A percentile compares a stretch with the other conserved stretches of the same genome.
These are phyloP conservation scores for Penicillium sp. DNA, from an alignment of 2,329 filamentous ascomycete species.

Conservation along the genomic window DNA sequence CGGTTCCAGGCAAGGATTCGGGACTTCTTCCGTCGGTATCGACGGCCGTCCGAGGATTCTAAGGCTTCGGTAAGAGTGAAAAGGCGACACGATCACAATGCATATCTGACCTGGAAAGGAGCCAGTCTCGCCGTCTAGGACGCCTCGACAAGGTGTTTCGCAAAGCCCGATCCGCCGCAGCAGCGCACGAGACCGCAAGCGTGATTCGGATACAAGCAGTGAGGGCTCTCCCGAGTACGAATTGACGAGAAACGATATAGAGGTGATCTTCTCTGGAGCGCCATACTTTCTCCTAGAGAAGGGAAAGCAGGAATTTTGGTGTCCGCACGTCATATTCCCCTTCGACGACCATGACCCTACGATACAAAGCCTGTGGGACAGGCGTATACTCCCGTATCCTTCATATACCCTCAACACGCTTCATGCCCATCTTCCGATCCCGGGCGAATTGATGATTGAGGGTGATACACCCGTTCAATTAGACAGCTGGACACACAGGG, in stretches of 20 bases:
- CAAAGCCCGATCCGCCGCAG: background rate
- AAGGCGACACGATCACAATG: background rate
- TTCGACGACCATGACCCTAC: conserved; percentile 46
- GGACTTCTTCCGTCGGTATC: conserved; percentile 30
- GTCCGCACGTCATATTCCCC: conserved; percentile 51
- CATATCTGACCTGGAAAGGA: background rate
- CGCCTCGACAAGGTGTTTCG: background rate
- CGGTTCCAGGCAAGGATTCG: conserved; percentile 23
- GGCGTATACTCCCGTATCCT: conserved; percentile 45
- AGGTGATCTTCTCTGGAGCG: conserved; percentile 48
- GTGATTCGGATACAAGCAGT: background rate
- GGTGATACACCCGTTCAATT: conserved; percentile 33
- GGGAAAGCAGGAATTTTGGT: conserved; percentile 44
- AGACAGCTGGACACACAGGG: conserved; percentile 29
- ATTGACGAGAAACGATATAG: conserved; percentile 44
- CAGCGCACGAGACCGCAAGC: background rate
- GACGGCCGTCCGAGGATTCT: background rate
- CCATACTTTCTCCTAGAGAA: conserved; percentile 52
- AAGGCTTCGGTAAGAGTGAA: background rate
- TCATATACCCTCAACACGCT: conserved; percentile 49
- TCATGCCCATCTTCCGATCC: conserved; percentile 51
- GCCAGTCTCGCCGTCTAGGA: background rate
- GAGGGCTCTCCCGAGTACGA: conserved; percentile 5
- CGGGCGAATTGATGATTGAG: conserved; percentile 39
- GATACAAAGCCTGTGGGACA: conserved; percentile 48